These are phyloP conservation scores for Osmozyma mogii DNA, from an alignment of 805 yeast genomes.

Conservation along the genomic window DNA sequence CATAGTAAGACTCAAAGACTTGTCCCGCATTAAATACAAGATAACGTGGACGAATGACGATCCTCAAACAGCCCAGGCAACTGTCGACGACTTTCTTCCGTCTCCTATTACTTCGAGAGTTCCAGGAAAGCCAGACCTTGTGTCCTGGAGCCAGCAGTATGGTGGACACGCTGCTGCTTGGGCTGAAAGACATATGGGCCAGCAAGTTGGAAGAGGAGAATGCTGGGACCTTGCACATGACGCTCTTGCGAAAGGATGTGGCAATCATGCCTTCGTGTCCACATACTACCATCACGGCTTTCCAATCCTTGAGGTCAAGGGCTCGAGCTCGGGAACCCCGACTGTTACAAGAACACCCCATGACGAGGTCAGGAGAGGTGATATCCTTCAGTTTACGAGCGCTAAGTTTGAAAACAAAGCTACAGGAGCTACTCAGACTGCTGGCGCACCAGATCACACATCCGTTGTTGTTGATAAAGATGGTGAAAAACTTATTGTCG, in stretches of 20 bases:
- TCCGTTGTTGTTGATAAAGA: constrained; percentile 23
- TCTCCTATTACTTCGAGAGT: constrained; percentile 31
- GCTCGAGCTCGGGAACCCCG: constrained; percentile 9
- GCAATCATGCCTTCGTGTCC: constrained; percentile 49
- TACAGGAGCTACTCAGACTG: constrained; percentile 26
- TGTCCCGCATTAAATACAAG: constrained; percentile 27
- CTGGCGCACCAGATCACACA: constrained; percentile 52
- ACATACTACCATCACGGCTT: constrained; percentile 41
- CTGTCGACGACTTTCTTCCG: constrained; percentile 27
- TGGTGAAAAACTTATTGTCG: constrained; percentile 24
- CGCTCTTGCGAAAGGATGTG: constrained; percentile 47
- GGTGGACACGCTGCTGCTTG: constrained; percentile 50
- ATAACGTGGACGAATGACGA: constrained; percentile 34
- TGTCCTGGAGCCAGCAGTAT: constrained; percentile 27
- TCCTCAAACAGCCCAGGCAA: constrained; percentile 14
- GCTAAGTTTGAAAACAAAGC: constrained; percentile 32
- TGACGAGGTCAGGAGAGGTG: constrained; percentile 47
- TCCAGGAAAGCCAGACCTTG: constrained; percentile 25
- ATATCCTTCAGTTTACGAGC: constrained; percentile 41
- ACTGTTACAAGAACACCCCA: constrained; percentile 10
- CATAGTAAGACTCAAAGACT: constrained; percentile 35
- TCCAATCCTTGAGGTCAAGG: constrained; percentile 26
- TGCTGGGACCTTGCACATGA: constrained; percentile 56
- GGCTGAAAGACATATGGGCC: constrained; percentile 42
- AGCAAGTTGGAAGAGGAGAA: constrained; percentile 47